Base-by-base conservation (phyloP, 176 grass and related monocot species). In the Avena eriantha region DNA sequence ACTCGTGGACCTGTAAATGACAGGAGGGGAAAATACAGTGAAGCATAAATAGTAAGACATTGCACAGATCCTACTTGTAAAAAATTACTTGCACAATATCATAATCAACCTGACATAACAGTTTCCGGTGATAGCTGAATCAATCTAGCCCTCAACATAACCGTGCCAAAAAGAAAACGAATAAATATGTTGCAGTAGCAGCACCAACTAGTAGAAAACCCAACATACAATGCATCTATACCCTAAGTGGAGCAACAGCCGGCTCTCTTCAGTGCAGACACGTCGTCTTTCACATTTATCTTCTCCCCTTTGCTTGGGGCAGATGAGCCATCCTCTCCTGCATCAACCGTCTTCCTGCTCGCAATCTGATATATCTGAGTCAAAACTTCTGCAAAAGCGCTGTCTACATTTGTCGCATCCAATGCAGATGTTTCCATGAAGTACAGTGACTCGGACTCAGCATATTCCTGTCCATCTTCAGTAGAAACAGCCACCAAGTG, bases 391-490 rank as follows among this genome's bases (percentile, higher is more conserved):
- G 89, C 84, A 73, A 94, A 94, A 31, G 84, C 87, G 69, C 68
- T 81, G 13, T 91, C 84, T 59, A 89, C 89, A 76, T 91, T 94
- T 49, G 80, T 91, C 4, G 89, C 83, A 3, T 94, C 87, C 46
- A 94, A 31, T 43, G 92, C 92, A 47, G 89, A 91, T 56, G 87
- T 89, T 47, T 94, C 84, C 89, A 91, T 87, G 80, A 91, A 94
- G 59, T 84, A 94, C 47, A 91, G 47, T 79, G 83, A 85, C 65
- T 91, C 89, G 15, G 81, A 77, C 79, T 94, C 92, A 16, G 92
- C 86, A 69, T 84, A 94, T 35, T 85, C 89, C 18, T 83, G 88
- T 6, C 86, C 92, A 65, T 94, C 92, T 49, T 89, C 86, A 81
- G 92, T 89, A 1, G 89, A 83, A 76, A 94, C 86, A 80, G 92